phyloP scores from a whole-genome alignment of 225 moss, liverwort and hornwort genomes.

The Bryoerythrophyllum caledonicum region DNA sequence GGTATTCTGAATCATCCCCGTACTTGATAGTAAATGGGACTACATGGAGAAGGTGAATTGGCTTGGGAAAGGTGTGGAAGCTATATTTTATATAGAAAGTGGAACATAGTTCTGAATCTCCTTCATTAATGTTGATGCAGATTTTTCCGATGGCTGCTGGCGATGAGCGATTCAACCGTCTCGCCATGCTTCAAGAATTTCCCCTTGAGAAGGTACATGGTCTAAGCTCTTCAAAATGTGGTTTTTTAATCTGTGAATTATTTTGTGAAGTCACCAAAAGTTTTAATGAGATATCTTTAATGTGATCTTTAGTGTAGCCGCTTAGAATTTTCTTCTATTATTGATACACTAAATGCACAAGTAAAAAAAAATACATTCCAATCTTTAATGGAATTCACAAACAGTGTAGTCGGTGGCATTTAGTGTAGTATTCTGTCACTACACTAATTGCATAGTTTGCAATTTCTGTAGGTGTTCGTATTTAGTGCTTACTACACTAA shows the following conservation, averaged over 20 bases:
- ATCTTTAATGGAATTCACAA: too few species aligned
- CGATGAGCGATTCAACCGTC: neutral
- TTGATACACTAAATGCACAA: too few species aligned
- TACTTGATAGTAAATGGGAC: too few species aligned
- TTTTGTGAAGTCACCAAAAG: neutral
- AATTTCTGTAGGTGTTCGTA: too few species aligned
- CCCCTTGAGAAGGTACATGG: neutral
- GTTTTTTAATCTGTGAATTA: neutral
- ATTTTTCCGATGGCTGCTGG: neutral
- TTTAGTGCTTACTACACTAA: too few species aligned
- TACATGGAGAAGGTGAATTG: too few species aligned
- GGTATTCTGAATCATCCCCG: too few species aligned
- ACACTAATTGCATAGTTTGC: too few species aligned
- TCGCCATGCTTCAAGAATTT: neutral
- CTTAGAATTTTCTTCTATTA: neutral
- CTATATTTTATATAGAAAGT: neutral
- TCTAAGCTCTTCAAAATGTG: neutral
- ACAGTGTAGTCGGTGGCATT: too few species aligned
- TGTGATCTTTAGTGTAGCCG: too few species aligned
- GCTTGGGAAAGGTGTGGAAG: neutral
- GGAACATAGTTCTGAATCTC: neutral
- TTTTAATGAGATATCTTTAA: neutral
- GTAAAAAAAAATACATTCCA: too few species aligned
- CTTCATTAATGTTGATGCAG: neutral
- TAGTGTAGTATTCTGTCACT: too few species aligned